A percentile compares a stretch with the other conserved stretches of the same genome.
Evolutionary conservation across 2,329 filamentous ascomycete species (phyloP).

Genomic region (Akanthomyces uredinophilus): DNA sequence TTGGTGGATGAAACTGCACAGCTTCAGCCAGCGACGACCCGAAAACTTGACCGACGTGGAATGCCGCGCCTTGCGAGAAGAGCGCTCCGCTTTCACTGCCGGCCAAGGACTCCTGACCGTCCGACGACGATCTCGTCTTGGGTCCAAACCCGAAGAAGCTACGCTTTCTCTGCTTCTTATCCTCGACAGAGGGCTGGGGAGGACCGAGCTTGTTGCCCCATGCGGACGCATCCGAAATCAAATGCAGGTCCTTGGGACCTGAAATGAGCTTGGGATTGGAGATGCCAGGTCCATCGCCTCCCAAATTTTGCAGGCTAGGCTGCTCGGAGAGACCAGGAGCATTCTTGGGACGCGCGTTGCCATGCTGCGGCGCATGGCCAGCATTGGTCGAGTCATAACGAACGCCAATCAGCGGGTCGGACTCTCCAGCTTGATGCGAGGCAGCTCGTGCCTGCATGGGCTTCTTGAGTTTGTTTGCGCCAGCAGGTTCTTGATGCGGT

Average conservation of each 20-base stretch:
- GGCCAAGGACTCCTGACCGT: conserved; percentile 53
- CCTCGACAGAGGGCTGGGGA: conserved; percentile 51
- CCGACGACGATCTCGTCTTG: conserved; percentile 53
- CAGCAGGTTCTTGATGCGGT: conserved; percentile 28
- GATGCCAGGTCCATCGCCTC: conserved; percentile 29
- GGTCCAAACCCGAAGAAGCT: conserved; percentile 67
- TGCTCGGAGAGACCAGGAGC: conserved; percentile 31
- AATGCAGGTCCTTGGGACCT: conserved; percentile 73
- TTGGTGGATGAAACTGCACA: conserved; percentile 71
- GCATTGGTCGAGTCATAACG: conserved; percentile 53
- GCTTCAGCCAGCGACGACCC: conserved; percentile 82
- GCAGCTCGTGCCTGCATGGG: conserved; percentile 27
- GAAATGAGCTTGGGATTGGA: conserved; percentile 60
- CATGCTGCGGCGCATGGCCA: conserved; percentile 44
- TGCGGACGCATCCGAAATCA: conserved; percentile 74
- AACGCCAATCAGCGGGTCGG: conserved; percentile 50
- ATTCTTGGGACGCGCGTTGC: conserved; percentile 36
- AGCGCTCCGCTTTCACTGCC: conserved; percentile 39
- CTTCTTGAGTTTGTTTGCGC: conserved; percentile 27
- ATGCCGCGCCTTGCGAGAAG: conserved; percentile 35
- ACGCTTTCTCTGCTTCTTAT: conserved; percentile 77
- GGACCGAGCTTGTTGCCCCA: conserved; percentile 76
- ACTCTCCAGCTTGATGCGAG: conserved; percentile 31
- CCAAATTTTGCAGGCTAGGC: conserved; percentile 28
- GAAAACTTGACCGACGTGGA: conserved; percentile 67